Evolutionary conservation across 2,329 filamentous ascomycete species (phyloP).

Genomic region (Fusarium redolens): DNA sequence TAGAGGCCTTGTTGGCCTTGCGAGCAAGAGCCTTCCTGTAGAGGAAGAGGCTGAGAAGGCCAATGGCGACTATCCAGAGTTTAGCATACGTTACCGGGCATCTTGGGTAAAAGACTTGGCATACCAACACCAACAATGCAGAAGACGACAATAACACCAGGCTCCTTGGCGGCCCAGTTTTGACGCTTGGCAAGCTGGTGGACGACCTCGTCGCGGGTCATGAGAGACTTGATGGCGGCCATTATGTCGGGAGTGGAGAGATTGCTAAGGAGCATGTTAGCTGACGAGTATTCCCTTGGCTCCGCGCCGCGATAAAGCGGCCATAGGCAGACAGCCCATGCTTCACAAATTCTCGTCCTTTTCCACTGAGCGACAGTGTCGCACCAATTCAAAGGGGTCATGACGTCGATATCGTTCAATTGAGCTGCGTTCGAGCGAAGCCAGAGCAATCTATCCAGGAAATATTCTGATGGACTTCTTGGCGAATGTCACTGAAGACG

Average conservation of each 20-base stretch:
- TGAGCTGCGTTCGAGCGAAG: conserved; percentile 11
- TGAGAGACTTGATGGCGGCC: conserved; percentile 55
- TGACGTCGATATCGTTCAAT: conserved; percentile 16
- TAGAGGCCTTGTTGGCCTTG: conserved; percentile 50
- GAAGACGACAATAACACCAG: conserved; percentile 58
- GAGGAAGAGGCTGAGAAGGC: conserved; percentile 47
- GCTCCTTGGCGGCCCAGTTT: conserved; percentile 54
- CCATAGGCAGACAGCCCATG: not conserved
- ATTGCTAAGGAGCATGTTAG: conserved; percentile 40
- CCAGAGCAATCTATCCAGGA: not conserved
- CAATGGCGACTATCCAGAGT: conserved; percentile 47
- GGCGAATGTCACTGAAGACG: conserved; percentile 23
- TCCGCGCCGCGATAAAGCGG: not conserved
- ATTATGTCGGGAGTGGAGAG: conserved; percentile 51
- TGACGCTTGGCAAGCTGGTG: conserved; percentile 55
- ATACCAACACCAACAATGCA: conserved; percentile 56
- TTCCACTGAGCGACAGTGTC: conserved; percentile 19
- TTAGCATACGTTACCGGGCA: conserved; percentile 27
- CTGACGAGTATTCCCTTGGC: not conserved
- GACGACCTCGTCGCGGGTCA: conserved; percentile 52
- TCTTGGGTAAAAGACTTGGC: conserved; percentile 14
- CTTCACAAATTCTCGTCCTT: not conserved
- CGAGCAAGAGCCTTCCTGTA: conserved; percentile 49
- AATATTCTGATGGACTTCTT: conserved; percentile 17
- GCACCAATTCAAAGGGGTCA: conserved; percentile 13